These are phyloP conservation scores for Neoboletus subvelutipes DNA, from an alignment of 768 basidiomycete species.

Conservation along the genomic window DNA sequence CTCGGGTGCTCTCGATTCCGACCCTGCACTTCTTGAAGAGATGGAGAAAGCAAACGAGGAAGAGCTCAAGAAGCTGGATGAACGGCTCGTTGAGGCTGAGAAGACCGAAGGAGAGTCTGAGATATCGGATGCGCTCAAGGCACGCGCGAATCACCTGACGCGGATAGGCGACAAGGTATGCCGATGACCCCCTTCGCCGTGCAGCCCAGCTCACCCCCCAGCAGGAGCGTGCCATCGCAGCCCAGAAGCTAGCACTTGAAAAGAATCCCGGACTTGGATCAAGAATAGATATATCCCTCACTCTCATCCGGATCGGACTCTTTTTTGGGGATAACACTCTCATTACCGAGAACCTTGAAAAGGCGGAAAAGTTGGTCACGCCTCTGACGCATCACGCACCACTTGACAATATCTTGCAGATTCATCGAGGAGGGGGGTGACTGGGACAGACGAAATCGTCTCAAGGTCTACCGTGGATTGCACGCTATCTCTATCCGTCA, in stretches of 20 bases:
- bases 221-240: conserved; percentile 78
- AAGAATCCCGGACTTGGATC: conserved; percentile 93
- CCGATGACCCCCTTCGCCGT: neutral
- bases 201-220: neutral
- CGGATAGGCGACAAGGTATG: conserved; percentile 80
- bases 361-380: conserved; percentile 72
- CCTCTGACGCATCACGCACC: neutral
- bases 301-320: conserved; percentile 84
- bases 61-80: conserved; percentile 73
- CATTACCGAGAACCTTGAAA: conserved; percentile 67
- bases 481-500: conserved; percentile 87
- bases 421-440: conserved; percentile 95
- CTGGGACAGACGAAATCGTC: conserved; percentile 95
- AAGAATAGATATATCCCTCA: conserved; percentile 88
- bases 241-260: conserved; percentile 80
- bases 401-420: conserved; percentile 36
- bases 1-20: conserved; percentile 43
- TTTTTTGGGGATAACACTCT: conserved; percentile 82
- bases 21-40: conserved; percentile 31
- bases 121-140: conserved; percentile 83
- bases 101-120: conserved; percentile 93
- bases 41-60: conserved; percentile 59
- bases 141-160: conserved; percentile 81
- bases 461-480: conserved; percentile 93
- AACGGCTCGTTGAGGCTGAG: conserved; percentile 79